These are phyloP conservation scores for Lolium multiflorum DNA, from an alignment of 176 grass and related monocot species.

Conservation along the genomic window DNA sequence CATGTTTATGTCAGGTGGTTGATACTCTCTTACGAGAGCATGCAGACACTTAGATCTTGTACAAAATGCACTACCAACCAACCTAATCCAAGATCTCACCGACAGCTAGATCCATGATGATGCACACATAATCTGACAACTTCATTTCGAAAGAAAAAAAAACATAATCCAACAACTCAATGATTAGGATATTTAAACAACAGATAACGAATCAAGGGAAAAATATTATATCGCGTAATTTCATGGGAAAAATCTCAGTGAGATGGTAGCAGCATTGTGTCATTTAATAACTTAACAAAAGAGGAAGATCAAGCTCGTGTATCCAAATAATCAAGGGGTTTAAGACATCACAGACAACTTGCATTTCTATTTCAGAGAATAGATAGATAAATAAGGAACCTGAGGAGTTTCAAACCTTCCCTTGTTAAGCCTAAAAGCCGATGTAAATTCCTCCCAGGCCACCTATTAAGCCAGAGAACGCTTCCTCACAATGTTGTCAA, in stretches of 20 bases:
- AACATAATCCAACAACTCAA: background rate
- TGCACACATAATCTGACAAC: background rate
- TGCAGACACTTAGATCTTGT: background rate
- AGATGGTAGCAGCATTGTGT: background rate
- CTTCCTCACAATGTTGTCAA: constrained; percentile 3
- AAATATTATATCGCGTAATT: background rate
- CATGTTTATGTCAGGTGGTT: background rate
- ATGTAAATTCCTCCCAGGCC: background rate
- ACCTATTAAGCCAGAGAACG: background rate
- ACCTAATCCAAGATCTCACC: background rate
- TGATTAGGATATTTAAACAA: background rate
- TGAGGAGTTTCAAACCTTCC: background rate
- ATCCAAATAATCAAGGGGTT: constrained; percentile 1
- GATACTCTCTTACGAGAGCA: background rate
- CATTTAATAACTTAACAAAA: background rate
- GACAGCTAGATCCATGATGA: background rate
- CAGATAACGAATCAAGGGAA: background rate
- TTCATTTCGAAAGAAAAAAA: no score
- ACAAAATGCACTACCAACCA: background rate
- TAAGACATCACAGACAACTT: background rate
- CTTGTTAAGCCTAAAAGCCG: background rate
- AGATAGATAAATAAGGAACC: background rate
- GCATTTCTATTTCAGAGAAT: background rate
- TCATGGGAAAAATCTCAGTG: background rate
- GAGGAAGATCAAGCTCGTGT: background rate